Conservation (phyloP, 768 basidiomycete genomes). For the Ramaria sp. region DNA sequence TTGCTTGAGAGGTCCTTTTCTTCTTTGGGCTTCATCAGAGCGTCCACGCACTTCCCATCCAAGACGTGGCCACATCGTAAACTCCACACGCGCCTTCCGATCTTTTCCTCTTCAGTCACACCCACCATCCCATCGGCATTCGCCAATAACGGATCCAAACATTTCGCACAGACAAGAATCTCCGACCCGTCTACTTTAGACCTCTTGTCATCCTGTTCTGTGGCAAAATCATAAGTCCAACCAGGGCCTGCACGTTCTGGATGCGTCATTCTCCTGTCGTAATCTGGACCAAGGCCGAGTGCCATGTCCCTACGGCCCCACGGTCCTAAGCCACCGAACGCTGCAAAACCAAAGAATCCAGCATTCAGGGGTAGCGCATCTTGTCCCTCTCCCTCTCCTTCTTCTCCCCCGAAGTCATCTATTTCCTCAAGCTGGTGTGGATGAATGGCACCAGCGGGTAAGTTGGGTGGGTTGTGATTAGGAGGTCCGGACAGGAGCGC, state of each 20-base stretch:
- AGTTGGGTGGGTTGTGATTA: background rate
- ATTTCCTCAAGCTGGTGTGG: background rate
- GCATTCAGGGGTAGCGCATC: no score
- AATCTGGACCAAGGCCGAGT: conserved; percentile 23
- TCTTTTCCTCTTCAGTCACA: conserved; percentile 28
- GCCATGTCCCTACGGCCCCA: background rate
- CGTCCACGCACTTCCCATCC: conserved; percentile 62
- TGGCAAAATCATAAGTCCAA: conserved; percentile 54
- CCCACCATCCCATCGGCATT: conserved; percentile 33
- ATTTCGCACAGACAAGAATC: conserved; percentile 56
- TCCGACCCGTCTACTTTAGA: conserved; percentile 40
- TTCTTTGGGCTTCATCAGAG: conserved; percentile 38
- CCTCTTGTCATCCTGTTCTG: conserved; percentile 25
- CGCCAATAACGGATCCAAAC: conserved; percentile 52
- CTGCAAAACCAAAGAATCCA: background rate
- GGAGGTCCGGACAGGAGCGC: background rate
- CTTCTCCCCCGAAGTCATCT: background rate
- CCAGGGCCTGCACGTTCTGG: conserved; percentile 43
- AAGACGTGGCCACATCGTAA: conserved; percentile 70
- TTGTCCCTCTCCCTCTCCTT: background rate
- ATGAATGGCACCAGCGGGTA: background rate
- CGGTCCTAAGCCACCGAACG: background rate
- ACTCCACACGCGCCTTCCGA: conserved; percentile 49
- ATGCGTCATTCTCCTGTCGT: conserved; percentile 56
- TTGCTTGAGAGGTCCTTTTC: conserved; percentile 3